Evolutionary conservation across 225 moss, liverwort and hornwort genomes (phyloP).

Genomic region (Bryum argenteum): DNA sequence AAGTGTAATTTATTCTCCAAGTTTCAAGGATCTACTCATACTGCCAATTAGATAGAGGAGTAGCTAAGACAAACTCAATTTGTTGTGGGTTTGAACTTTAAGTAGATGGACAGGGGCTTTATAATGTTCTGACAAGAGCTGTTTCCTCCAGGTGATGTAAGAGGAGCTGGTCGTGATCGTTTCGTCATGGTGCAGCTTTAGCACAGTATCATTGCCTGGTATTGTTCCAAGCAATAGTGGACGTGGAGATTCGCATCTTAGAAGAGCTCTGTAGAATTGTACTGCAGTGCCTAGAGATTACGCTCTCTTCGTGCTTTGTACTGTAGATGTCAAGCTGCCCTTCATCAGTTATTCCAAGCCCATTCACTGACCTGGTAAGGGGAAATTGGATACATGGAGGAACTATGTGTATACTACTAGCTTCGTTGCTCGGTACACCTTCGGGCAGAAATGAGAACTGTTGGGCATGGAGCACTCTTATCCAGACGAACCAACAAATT

Average conservation of each 20-base stretch:
- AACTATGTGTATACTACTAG: too few relatives aligned
- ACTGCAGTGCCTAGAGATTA: background rate
- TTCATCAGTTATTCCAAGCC: background rate
- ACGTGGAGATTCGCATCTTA: background rate
- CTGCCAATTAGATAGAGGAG: background rate
- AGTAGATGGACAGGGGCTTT: background rate
- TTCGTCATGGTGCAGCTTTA: background rate
- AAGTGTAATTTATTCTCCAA: conserved; percentile 13
- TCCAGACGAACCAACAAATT: too few relatives aligned
- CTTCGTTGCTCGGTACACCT: too few relatives aligned
- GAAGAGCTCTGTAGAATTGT: background rate
- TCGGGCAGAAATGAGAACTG: too few relatives aligned
- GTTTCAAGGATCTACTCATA: conserved; percentile 2
- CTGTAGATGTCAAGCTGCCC: background rate
- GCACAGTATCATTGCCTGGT: background rate
- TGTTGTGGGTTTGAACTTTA: background rate
- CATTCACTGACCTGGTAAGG: too few relatives aligned
- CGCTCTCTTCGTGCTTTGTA: background rate
- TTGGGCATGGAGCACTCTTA: too few relatives aligned
- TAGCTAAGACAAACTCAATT: background rate
- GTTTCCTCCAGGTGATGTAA: conserved; percentile 21
- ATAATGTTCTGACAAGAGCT: conserved; percentile 20
- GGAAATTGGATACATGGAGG: too few relatives aligned
- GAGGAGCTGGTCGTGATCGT: background rate
- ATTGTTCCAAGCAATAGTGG: conserved; percentile 3